Percentiles rank a stretch among this genome's conserved stretches.
Evolutionary conservation across 306 rosid species (phyloP).

Genomic region (Erythrophleum fordii): DNA sequence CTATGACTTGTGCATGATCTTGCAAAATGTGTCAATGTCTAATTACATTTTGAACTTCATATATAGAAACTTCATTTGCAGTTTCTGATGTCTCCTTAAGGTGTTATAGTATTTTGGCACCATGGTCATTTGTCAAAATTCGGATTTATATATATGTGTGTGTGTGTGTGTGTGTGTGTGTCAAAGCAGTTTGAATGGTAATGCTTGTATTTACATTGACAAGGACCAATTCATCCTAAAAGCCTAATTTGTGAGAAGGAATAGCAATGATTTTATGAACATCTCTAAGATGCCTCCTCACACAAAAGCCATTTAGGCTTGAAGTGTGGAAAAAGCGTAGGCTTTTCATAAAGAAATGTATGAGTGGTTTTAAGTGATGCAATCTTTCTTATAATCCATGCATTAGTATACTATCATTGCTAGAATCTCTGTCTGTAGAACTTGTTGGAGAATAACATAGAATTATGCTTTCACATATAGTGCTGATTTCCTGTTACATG

Average conservation of each 20-base stretch:
- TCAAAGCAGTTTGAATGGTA: constrained; percentile 5
- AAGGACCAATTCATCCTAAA: not conserved
- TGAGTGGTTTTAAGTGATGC: not conserved
- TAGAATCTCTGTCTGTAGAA: constrained; percentile 10
- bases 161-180: constrained; percentile 8
- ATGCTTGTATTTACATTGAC: not conserved
- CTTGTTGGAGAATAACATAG: not conserved
- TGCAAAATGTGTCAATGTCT: constrained; percentile 14
- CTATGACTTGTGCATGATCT: constrained; percentile 42
- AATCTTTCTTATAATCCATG: constrained; percentile 24
- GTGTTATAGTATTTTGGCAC: not conserved
- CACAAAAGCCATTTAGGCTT: not conserved
- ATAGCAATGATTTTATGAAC: too few relatives aligned
- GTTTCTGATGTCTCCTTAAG: not conserved
- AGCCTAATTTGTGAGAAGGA: not conserved
- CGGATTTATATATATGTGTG: too few relatives aligned
- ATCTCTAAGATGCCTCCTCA: not conserved
- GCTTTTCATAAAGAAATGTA: constrained; percentile 16
- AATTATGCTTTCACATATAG: constrained; percentile 16
- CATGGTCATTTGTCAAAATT: not conserved
- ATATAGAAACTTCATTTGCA: not conserved
- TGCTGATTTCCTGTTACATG: constrained; percentile 42
- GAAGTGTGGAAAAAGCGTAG: not conserved
- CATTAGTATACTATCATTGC: not conserved
- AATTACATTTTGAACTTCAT: constrained; percentile 16